Evolutionary conservation across 1,139 yeast species (phyloP).

Genomic region (Debaryomyces psychrophilus): DNA sequence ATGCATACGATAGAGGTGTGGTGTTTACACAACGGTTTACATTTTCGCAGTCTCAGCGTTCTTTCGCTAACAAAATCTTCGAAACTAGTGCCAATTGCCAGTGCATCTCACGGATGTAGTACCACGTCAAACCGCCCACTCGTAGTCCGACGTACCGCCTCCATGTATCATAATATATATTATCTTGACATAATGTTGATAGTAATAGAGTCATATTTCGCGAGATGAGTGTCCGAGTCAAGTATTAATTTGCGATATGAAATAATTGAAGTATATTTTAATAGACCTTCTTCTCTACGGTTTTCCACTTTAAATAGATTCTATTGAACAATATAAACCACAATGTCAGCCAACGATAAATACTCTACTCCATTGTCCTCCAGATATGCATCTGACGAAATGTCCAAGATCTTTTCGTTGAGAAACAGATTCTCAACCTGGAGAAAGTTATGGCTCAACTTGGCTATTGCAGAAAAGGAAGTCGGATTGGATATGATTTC

Average conservation of each 20-base stretch:
- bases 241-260: slow-evolving; percentile 1
- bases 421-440: slow-evolving; percentile 96
- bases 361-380: slow-evolving; percentile 93
- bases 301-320: not conserved
- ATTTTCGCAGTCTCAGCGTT: not conserved
- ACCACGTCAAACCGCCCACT: not conserved
- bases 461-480: slow-evolving; percentile 94
- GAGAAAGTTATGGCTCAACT: slow-evolving; percentile 96
- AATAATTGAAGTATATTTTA: slow-evolving; percentile 1
- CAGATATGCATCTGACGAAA: slow-evolving; percentile 96
- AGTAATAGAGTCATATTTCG: slow-evolving; percentile 6
- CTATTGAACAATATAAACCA: not conserved
- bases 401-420: slow-evolving; percentile 88
- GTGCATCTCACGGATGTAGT: too few relatives aligned
- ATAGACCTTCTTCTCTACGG: not conserved
- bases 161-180: not conserved
- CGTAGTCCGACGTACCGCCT: not conserved
- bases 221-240: slow-evolving; percentile 10
- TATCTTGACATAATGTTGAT: not conserved
- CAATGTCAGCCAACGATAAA: slow-evolving; percentile 56
- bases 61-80: too few relatives aligned
- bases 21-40: too few relatives aligned
- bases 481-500: slow-evolving; percentile 82
- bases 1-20: too few relatives aligned
- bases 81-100: too few relatives aligned